These are phyloP conservation scores for Crithidia brevicula DNA, from an alignment of 208 protist genomes.

Conservation along the genomic window DNA sequence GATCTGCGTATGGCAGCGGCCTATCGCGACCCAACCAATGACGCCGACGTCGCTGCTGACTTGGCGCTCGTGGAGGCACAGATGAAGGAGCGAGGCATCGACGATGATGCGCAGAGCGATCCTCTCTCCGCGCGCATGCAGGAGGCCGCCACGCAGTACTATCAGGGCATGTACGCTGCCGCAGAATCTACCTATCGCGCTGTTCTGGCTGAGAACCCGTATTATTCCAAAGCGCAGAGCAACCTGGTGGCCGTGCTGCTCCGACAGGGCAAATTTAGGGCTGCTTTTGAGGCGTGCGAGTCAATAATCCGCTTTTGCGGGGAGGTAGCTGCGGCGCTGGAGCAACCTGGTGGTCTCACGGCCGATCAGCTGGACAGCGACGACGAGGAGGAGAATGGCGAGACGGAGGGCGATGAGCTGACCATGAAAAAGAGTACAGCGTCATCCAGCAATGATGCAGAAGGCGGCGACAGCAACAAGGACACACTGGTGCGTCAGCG, in stretches of 20 bases:
- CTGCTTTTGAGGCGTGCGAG: conserved; percentile 71
- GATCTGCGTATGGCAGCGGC: conserved; percentile 87
- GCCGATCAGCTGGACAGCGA: conserved; percentile 69
- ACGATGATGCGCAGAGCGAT: conserved; percentile 18
- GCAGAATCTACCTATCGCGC: conserved; percentile 64
- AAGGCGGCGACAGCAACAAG: conserved; percentile 15
- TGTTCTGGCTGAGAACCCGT: conserved; percentile 62
- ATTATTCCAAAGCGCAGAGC: conserved; percentile 61
- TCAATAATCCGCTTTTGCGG: conserved; percentile 72
- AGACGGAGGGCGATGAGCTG: not conserved
- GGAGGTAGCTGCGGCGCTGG: conserved; percentile 85
- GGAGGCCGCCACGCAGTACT: conserved; percentile 71
- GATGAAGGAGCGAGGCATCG: conserved; percentile 32
- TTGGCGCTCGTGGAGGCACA: conserved; percentile 57
- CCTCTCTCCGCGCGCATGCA: conserved; percentile 53
- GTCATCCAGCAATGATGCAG: not conserved
- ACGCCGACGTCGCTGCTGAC: conserved; percentile 65
- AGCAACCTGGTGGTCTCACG: conserved; percentile 61
- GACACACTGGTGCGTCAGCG: conserved; percentile 45
- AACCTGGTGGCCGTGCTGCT: conserved; percentile 81
- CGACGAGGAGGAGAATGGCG: conserved; percentile 75
- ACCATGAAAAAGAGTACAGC: not conserved
- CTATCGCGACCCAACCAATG: conserved; percentile 68
- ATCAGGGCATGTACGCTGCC: conserved; percentile 55
- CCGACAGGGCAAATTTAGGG: conserved; percentile 68